These are phyloP conservation scores for Persicaria tinctoria DNA, from an alignment of 148 eudicot genomes.

Conservation along the genomic window DNA sequence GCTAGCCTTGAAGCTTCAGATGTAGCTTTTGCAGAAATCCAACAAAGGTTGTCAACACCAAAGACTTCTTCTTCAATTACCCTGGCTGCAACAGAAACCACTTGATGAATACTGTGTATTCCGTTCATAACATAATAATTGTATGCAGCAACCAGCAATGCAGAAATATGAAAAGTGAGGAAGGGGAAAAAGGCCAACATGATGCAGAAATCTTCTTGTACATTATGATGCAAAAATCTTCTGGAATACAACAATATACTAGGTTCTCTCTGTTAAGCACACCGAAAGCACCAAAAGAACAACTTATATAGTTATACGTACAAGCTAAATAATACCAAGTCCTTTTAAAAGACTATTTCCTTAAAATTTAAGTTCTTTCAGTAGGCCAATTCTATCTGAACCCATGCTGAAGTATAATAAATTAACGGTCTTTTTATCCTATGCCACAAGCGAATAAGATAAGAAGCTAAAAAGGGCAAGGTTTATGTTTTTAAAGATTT, in stretches of 20 bases:
- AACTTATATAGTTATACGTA: neutral
- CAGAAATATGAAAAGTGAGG: neutral
- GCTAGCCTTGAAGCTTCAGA: constrained; percentile 68
- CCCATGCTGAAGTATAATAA: neutral
- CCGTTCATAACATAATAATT: neutral
- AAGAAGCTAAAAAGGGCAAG: too few relatives aligned
- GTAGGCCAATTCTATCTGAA: neutral
- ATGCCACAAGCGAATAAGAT: too few relatives aligned
- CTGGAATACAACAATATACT: constrained; percentile 1
- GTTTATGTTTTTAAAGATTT: too few relatives aligned
- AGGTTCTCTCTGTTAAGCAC: neutral
- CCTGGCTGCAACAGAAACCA: constrained; percentile 37
- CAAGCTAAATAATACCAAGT: neutral
- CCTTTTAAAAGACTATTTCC: neutral
- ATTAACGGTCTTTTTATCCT: too few relatives aligned
- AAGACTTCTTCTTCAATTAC: constrained; percentile 90
- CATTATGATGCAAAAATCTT: neutral
- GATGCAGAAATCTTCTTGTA: neutral
- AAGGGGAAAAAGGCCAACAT: neutral
- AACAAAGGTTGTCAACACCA: constrained; percentile 77
- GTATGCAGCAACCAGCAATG: neutral
- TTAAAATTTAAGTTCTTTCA: neutral
- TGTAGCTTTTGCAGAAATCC: constrained; percentile 85
- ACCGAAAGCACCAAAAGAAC: neutral
- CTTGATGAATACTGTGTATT: neutral